A percentile compares a stretch with the other conserved stretches of the same genome.
These are phyloP conservation scores for Vaccinium darrowii DNA, from an alignment of 148 eudicot species.

Conservation along the genomic window DNA sequence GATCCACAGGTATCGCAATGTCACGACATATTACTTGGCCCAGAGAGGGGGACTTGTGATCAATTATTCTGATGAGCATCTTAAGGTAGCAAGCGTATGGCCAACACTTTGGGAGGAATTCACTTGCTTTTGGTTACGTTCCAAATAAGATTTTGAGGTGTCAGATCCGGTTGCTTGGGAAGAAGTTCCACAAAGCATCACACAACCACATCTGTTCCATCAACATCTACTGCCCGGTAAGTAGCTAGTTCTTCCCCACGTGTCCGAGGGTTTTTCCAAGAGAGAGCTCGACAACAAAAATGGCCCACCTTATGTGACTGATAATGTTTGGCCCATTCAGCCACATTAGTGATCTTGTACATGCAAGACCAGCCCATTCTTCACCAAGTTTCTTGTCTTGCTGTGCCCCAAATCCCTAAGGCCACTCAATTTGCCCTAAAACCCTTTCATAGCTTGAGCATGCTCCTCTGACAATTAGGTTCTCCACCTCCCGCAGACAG, in stretches of 20 bases:
- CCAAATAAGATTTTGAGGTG: background rate
- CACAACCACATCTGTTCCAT: background rate
- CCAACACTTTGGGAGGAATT: background rate
- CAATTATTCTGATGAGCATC: background rate
- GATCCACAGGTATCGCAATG: background rate
- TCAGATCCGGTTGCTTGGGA: background rate
- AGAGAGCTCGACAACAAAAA: background rate
- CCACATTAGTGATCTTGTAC: background rate
- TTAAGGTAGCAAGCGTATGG: background rate
- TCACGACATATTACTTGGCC: background rate
- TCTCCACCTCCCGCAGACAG: background rate
- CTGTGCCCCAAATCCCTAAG: background rate
- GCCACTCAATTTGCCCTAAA: background rate
- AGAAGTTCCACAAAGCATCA: background rate
- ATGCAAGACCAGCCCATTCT: background rate
- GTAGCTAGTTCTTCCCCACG: background rate
- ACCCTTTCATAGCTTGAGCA: background rate
- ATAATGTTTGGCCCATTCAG: conserved; percentile 1
- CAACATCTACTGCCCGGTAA: background rate
- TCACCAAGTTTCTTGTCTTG: background rate
- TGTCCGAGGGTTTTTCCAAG: background rate
- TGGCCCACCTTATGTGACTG: background rate
- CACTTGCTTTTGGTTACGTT: background rate
- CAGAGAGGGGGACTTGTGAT: background rate
- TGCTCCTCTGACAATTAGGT: background rate